Evolutionary conservation across 2,329 filamentous ascomycete genomes (phyloP).

Genomic region (Fusarium chuoi): DNA sequence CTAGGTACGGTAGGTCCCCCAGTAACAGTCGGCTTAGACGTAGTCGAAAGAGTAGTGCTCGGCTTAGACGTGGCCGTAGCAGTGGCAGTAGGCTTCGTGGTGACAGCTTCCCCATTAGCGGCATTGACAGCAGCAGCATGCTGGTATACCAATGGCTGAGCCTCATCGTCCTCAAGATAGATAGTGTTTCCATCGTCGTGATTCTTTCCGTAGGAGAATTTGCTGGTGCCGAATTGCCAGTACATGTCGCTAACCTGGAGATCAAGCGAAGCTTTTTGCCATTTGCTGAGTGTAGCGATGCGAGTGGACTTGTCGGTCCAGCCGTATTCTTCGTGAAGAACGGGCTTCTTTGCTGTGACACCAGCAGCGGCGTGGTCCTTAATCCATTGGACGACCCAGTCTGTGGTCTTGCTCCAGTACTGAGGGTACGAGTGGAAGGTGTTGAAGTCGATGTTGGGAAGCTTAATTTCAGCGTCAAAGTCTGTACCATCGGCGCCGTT

Average conservation of each 20-base stretch:
- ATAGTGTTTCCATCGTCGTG: slow-evolving; percentile 68
- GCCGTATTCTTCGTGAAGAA: slow-evolving; percentile 54
- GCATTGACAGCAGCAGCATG: slow-evolving; percentile 56
- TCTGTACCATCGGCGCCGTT: slow-evolving; percentile 62
- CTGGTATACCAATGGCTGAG: slow-evolving; percentile 55
- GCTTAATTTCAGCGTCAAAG: slow-evolving; percentile 58
- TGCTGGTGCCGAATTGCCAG: slow-evolving; percentile 65
- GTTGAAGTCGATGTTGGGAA: slow-evolving; percentile 63
- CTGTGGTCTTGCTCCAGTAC: slow-evolving; percentile 63
- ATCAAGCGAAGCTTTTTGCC: slow-evolving; percentile 60
- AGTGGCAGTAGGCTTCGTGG: neutral
- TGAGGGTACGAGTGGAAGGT: slow-evolving; percentile 67
- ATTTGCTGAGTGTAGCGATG: slow-evolving; percentile 56
- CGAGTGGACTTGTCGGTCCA: slow-evolving; percentile 56
- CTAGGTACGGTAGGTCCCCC: slow-evolving; percentile 7
- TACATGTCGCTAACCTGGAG: slow-evolving; percentile 64
- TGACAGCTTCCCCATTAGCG: slow-evolving; percentile 45
- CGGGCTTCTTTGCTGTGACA: slow-evolving; percentile 57
- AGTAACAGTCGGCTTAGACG: slow-evolving; percentile 20
- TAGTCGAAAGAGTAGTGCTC: neutral
- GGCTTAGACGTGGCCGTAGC: slow-evolving; percentile 1
- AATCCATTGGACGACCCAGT: slow-evolving; percentile 66
- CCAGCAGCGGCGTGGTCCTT: slow-evolving; percentile 60
- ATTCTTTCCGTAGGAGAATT: slow-evolving; percentile 64
- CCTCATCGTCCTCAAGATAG: slow-evolving; percentile 62